Evolutionary conservation across 805 yeast genomes (phyloP), one percentile per base, ranked within the genome.

Genomic region (Barnettozyma californica): DNA sequence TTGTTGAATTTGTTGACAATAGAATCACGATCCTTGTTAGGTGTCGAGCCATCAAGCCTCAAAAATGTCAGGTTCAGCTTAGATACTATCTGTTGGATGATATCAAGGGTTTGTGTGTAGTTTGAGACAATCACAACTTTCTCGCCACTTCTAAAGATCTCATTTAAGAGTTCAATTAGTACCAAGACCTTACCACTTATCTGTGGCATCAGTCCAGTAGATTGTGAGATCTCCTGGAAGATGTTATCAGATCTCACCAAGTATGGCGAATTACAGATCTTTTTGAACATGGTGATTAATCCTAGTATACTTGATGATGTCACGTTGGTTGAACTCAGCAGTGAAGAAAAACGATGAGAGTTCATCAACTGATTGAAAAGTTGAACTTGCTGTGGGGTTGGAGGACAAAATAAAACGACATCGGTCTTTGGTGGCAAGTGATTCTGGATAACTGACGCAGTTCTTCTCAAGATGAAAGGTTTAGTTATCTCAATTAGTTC

Each of bases 71-170:
- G 57, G 41, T 76, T 73, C 25, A 77, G 59, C 11, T 77, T 73
- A 7, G 64, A 64, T 39, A 90, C 59, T 3, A 84, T 55, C 5
- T 67, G 64, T 59, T 88, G 89, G 16, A 91, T 66, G 5, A 94
- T 65, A 60, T 92, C 96, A 31, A 92, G 71, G 0, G 96, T 89
- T 58, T 87, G 84, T 0, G 97, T 92, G 53, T 82, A 91, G 53
- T 92, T 89, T 0, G 97, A 90, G 1, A 91, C 86, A 23, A 92
- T 65, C 1, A 92, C 97, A 2, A 84, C 80, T 61, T 91, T 92
- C 59, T 92, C 97, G 7, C 73, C 68, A 1, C 74, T 64, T 4
- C 59, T 54, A 25, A 64, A 62, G 2, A 88, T 72, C 40, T 76
- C 76, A 2, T 69, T 62, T 5, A 94, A 54, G 9, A 91, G 62